Base-by-base conservation (phyloP, 164 flowering plant species). In the Warburgia ugandensis region DNA sequence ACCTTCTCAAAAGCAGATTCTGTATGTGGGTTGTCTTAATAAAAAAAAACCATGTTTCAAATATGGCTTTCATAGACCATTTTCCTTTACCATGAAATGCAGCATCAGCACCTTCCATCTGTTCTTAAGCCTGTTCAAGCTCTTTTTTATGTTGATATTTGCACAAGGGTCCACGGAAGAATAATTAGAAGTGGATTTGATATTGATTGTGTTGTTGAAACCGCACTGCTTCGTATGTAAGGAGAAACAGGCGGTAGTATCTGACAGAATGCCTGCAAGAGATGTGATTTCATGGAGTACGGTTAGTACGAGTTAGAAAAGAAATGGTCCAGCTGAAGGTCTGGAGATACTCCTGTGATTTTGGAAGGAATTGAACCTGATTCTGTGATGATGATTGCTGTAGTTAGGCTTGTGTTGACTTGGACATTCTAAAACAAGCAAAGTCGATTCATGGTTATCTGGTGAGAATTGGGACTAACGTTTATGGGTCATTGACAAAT, bases 251-350 rank as follows among this genome's bases (percentile, higher is more conserved):
- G 79, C 32, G 58, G 73, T 31, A 46, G 48, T 86, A 33, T 90
- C 86, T 36, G 88, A 76, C 60, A 65, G 41, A 51, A 77, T 90
- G 84, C 37, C 68, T 0, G 49, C 29, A 2, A 84, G 75, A 54
- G 95, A 86, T 62, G 67, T 77, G 26, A 82, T 90, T 54, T 66
- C 79, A 0, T 90, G 97, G 97, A 80, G 87, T 56, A 71, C 86
- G 0, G 69, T 81, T 31, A 54, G 84, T 30, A 67, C 62, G 4
- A 54, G 61, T 32, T 80, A 64, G 57, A 67, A 83, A 4, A 74
- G 62, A 33, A 73, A 73, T 67, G 86, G 77, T 21, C 41, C 35
- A 22, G 55, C 56, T 16, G 70, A 76, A 49, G 90, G 76, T 14
- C 45, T 86, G 59, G 73, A 68, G 42, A 50, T 72, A 35, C 78